phyloP scores from a whole-genome alignment of 2,329 filamentous ascomycete genomes.

The Pezicula radicicola region DNA sequence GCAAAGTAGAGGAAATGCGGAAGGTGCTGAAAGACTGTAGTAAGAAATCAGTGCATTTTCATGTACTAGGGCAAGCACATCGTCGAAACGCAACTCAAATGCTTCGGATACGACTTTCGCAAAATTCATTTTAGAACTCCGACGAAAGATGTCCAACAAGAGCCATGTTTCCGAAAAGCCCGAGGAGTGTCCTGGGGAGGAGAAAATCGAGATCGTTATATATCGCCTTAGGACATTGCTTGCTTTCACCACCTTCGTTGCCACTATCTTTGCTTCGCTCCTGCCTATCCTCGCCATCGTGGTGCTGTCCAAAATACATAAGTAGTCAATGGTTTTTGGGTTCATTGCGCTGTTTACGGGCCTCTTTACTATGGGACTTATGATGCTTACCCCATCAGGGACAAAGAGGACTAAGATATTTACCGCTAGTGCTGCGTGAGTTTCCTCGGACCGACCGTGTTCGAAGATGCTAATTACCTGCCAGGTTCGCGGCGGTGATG shows the following conservation, averaged over 20 bases:
- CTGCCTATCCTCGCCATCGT: constrained; percentile 14
- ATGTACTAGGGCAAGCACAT: no score
- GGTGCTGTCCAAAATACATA: constrained; percentile 12
- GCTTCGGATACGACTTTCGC: no score
- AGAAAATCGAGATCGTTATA: no score
- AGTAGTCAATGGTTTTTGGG: constrained; percentile 4
- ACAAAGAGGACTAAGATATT: constrained; percentile 17
- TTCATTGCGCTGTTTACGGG: constrained; percentile 12
- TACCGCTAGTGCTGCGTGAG: constrained; percentile 21
- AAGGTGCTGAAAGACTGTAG: constrained; percentile 13
- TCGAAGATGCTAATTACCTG: not conserved
- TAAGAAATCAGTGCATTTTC: no score
- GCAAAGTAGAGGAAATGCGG: constrained; percentile 10
- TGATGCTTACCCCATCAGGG: constrained; percentile 13
- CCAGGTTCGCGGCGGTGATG: constrained; percentile 14
- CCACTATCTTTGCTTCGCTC: constrained; percentile 16
- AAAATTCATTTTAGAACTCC: no score
- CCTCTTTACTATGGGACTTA: constrained; percentile 13
- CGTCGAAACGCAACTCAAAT: not conserved
- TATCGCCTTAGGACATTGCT: no score
- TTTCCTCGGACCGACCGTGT: not conserved
- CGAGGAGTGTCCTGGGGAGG: no score
- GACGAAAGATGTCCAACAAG: no score
- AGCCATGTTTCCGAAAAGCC: no score
- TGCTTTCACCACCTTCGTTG: constrained; percentile 10